Conservation (phyloP, 2,329 filamentous ascomycete species). For the Graphilbum sp. region DNA sequence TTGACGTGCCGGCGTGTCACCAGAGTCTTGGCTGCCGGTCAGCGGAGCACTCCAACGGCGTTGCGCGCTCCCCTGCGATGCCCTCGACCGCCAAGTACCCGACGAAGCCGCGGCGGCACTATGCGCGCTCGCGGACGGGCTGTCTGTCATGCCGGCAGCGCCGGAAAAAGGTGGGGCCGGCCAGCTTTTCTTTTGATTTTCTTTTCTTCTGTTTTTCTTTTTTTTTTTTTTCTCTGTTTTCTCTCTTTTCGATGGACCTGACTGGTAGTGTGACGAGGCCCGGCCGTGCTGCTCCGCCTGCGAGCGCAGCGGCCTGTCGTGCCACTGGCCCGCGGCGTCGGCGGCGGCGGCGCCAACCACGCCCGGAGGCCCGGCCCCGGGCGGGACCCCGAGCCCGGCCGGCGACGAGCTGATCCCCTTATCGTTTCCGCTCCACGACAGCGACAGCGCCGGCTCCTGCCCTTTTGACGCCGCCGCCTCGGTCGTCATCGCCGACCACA, state of each 20-base stretch:
- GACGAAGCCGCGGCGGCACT: slow-evolving; percentile 10
- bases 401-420: too few species aligned
- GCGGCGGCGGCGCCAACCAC: background rate
- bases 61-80: background rate
- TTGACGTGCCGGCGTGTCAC: too few species aligned
- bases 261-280: slow-evolving; percentile 8
- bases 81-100: slow-evolving; percentile 9
- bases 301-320: slow-evolving; percentile 8
- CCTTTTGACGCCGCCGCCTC: too few species aligned
- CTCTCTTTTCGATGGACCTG: background rate
- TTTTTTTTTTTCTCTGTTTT: background rate
- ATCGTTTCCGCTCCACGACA: too few species aligned
- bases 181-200: background rate
- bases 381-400: background rate
- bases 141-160: slow-evolving; percentile 10
- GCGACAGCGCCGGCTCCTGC: too few species aligned
- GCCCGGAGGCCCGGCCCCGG: background rate
- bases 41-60: too few species aligned
- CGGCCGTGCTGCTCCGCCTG: slow-evolving; percentile 7
- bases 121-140: slow-evolving; percentile 8
- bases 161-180: background rate
- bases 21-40: too few species aligned
- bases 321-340: slow-evolving; percentile 5
- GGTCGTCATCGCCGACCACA: too few species aligned
- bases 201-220: background rate